These are phyloP conservation scores for Daldinia sp. DNA, from an alignment of 2,329 filamentous ascomycete species.

Conservation along the genomic window DNA sequence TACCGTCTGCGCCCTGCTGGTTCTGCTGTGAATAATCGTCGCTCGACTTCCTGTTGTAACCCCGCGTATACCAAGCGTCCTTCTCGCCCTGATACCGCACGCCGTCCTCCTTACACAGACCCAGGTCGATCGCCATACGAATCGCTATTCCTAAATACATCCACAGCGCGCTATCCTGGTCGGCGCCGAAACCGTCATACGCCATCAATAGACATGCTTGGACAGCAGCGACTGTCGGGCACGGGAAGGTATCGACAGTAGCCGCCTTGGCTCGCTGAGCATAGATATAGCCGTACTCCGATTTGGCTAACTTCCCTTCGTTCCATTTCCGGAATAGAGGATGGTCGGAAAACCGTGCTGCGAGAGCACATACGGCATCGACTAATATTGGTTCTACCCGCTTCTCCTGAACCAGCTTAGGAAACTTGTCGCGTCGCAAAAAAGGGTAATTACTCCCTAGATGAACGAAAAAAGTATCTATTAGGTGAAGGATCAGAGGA, in stretches of 20 bases:
- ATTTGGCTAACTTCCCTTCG: constrained; percentile 63
- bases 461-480: constrained; percentile 84
- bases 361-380: constrained; percentile 85
- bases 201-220: constrained; percentile 87
- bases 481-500: constrained; percentile 79
- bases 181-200: constrained; percentile 89
- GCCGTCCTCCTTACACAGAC: constrained; percentile 84
- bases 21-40: constrained; percentile 47
- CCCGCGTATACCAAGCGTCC: constrained; percentile 63
- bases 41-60: constrained; percentile 55
- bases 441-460: constrained; percentile 91
- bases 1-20: constrained; percentile 58
- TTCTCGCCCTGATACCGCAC: constrained; percentile 70
- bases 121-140: constrained; percentile 83
- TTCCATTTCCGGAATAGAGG: constrained; percentile 64
- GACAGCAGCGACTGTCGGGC: constrained; percentile 83
- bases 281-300: constrained; percentile 81
- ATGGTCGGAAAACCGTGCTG: constrained; percentile 81
- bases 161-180: constrained; percentile 90
- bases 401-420: constrained; percentile 83
- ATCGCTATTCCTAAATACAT: constrained; percentile 93
- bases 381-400: constrained; percentile 86
- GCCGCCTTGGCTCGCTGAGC: constrained; percentile 86
- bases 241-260: constrained; percentile 84
- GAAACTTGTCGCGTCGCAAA: constrained; percentile 77